Conservation (phyloP, 2,329 filamentous ascomycete species). For the Neofusicoccum kwambonambiense region DNA sequence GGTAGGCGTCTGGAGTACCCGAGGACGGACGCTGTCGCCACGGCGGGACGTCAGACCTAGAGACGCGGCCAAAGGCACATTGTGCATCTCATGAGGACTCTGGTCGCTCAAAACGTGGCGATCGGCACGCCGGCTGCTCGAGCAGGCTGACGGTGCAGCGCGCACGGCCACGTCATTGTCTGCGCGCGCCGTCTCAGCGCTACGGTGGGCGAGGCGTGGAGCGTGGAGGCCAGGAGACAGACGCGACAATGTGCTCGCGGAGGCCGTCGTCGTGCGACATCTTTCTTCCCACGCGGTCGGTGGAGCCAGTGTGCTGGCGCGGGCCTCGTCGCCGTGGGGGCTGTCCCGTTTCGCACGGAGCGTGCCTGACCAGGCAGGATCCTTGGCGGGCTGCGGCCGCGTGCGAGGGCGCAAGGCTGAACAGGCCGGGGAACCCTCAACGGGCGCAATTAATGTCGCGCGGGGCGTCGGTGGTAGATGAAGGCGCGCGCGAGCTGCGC, state of each 20-base stretch:
- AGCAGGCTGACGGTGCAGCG: constrained; percentile 6
- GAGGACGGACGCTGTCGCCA: neutral
- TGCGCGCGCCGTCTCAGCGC: neutral
- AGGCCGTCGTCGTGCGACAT: neutral
- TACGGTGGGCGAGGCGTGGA: neutral
- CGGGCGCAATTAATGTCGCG: neutral
- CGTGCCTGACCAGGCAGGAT: neutral
- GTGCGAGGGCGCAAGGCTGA: constrained; percentile 4
- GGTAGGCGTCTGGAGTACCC: neutral
- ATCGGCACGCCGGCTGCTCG: neutral
- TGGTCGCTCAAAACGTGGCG: constrained; percentile 11
- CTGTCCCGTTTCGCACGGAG: neutral
- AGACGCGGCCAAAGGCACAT: neutral
- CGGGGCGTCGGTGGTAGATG: neutral
- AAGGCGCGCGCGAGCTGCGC: neutral
- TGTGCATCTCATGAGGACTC: neutral
- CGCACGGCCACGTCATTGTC: neutral
- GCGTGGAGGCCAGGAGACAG: neutral
- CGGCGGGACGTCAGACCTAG: neutral
- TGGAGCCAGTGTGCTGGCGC: neutral
- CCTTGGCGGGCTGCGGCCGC: neutral
- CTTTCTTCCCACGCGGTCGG: too few relatives aligned
- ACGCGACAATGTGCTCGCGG: too few relatives aligned
- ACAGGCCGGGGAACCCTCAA: neutral
- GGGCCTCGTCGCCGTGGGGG: neutral